Base-by-base conservation (phyloP, 177 flowering plant species). In the Vitis hybrid region DNA sequence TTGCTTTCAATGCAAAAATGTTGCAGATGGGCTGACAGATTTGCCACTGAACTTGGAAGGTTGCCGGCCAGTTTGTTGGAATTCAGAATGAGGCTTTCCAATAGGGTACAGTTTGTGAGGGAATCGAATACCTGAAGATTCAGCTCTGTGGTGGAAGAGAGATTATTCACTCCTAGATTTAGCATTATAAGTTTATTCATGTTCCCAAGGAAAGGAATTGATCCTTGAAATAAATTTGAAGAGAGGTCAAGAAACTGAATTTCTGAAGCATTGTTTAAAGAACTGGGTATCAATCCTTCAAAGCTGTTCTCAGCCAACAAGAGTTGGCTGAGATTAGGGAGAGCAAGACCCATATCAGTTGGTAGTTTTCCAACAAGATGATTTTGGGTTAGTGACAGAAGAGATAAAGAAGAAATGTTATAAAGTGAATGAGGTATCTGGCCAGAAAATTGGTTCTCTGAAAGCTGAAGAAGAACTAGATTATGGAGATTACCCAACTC, bases 391-490 rank as follows among this genome's bases (percentile, higher is more conserved):
- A 74, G 49, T 20, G 58, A 58, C 15, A 74, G 18, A 9, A 12
- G 10, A 3, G 2, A 41, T 10, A 78, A 50, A 13, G 74, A 62
- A 46, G 76, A 68, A 18, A 77, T 27, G 77, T 77, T 77, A 68
- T 18, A 63, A 51, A 78, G 3, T 3, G 72, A 74, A 32, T 30
- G 8, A 11, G 78, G 81, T 27, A 78, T 58, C 11, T 35, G 41
- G 1, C 78, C 73, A 12, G 64, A 59, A 41, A 78, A 27, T 7
- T 64, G 21, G 54, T 74, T 74, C n/a, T 46, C 50, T 8, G 69
- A 57, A 27, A 78, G 61, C 32, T 30, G 71, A 35, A 72, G 55
- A 20, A 1, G 1, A 5, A 2, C 32, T 2, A 76, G 68, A 14
- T 49, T 57, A 3, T 4, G 50, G 30, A 75, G 72, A 41, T 20